phyloP scores from a whole-genome alignment of 768 basidiomycete genomes.

The Inosperma sp. region DNA sequence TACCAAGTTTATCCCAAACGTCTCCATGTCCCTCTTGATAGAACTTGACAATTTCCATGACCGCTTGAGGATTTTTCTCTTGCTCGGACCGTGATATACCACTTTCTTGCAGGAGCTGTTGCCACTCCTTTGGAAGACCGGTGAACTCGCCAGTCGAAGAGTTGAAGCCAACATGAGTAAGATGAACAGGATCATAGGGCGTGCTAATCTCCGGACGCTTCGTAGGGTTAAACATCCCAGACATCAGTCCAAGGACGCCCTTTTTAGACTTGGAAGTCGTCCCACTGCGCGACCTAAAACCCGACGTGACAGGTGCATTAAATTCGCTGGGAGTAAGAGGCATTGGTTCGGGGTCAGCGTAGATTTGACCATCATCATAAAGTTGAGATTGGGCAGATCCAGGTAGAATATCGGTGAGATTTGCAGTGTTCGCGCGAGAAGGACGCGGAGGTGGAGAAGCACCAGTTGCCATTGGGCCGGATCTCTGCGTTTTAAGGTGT shows the following conservation, averaged over 20 bases:
- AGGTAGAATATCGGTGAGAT: constrained; percentile 68
- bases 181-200: constrained; percentile 97
- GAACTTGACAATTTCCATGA: constrained; percentile 98
- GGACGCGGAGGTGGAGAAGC: constrained; percentile 70
- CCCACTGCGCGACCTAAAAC: constrained; percentile 43
- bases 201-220: constrained; percentile 92
- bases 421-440: constrained; percentile 81
- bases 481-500: constrained; percentile 26
- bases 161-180: constrained; percentile 99
- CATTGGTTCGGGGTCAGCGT: constrained; percentile 44
- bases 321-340: constrained; percentile 35
- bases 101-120: constrained; percentile 90
- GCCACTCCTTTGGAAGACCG: constrained; percentile 98
- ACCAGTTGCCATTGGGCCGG: constrained; percentile 33
- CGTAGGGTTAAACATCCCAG: constrained; percentile 58
- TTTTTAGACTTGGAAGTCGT: constrained; percentile 52
- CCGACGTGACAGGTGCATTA: constrained; percentile 19
- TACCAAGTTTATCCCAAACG: constrained; percentile 83
- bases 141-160: constrained; percentile 98
- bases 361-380: constrained; percentile 38
- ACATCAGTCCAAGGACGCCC: constrained; percentile 73
- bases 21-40: constrained; percentile 86
- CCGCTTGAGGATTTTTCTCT: constrained; percentile 96
- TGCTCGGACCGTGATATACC: constrained; percentile 94
- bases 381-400: constrained; percentile 30